phyloP scores from a whole-genome alignment of 352 stramenopile species.

The Pythium angustatum region DNA sequence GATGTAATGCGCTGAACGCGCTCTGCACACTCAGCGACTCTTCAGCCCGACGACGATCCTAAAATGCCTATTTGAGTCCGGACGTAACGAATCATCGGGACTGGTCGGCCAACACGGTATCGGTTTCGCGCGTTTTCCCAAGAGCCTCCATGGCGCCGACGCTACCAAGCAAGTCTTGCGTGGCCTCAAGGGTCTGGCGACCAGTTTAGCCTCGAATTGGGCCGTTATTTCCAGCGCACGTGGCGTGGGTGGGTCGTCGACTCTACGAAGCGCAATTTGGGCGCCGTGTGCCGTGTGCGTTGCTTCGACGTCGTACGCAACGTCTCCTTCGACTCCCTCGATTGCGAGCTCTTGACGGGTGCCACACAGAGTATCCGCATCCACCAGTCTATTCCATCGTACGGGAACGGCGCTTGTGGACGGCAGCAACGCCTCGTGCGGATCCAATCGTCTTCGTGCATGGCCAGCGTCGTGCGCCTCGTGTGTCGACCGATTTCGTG shows the following conservation, averaged over 20 bases:
- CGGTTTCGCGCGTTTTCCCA: conserved; percentile 7
- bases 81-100: not conserved
- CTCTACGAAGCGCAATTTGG: not conserved
- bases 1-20: not conserved
- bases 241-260: not conserved
- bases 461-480: not conserved
- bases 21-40: not conserved
- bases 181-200: not conserved
- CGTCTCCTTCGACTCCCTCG: conserved; percentile 9
- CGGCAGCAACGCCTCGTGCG: not conserved
- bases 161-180: not conserved
- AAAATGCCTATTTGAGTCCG: too few species aligned
- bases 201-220: conserved; percentile 5
- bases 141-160: not conserved
- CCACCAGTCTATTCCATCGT: not conserved
- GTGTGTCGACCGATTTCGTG: not conserved
- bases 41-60: too few species aligned
- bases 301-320: conserved; percentile 3
- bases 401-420: too few species aligned
- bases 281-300: conserved; percentile 6
- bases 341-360: conserved; percentile 12
- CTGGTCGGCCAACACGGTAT: not conserved
- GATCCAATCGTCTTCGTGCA: conserved; percentile 1
- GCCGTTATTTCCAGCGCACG: conserved; percentile 14
- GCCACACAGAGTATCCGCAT: not conserved